Conservation (phyloP, 2,329 filamentous ascomycete species). For the Plectosphaerella plurivora region DNA sequence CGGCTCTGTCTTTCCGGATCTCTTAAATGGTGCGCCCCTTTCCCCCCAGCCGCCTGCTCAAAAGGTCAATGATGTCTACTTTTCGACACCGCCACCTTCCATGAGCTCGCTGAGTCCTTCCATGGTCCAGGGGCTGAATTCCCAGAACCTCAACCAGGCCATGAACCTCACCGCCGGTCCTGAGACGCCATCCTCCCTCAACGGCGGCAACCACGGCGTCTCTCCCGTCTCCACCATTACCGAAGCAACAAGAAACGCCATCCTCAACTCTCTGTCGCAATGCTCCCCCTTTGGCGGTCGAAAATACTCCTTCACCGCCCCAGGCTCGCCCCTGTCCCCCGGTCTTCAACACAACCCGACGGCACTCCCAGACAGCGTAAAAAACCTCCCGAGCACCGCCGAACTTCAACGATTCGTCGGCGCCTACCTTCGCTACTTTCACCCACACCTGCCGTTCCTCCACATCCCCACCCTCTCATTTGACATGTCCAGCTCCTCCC, state of each 20-base stretch:
- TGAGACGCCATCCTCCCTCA: slow-evolving; percentile 69
- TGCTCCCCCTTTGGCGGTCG: slow-evolving; percentile 52
- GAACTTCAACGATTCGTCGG: slow-evolving; percentile 88
- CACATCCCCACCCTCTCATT: slow-evolving; percentile 91
- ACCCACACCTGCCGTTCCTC: slow-evolving; percentile 91
- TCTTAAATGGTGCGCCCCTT: slow-evolving; percentile 65
- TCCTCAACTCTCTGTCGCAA: slow-evolving; percentile 56
- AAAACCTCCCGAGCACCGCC: slow-evolving; percentile 69
- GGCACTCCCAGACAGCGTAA: slow-evolving; percentile 47
- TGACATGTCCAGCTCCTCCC: slow-evolving; percentile 58
- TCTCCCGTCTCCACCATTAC: slow-evolving; percentile 61
- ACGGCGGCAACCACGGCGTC: slow-evolving; percentile 55
- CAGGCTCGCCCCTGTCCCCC: slow-evolving; percentile 50
- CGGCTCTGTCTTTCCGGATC: slow-evolving; percentile 71
- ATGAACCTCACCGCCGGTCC: slow-evolving; percentile 62
- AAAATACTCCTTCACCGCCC: slow-evolving; percentile 59
- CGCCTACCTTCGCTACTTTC: slow-evolving; percentile 87
- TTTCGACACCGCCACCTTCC: slow-evolving; percentile 72
- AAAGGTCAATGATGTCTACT: slow-evolving; percentile 68
- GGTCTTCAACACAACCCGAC: slow-evolving; percentile 42
- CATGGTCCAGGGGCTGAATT: slow-evolving; percentile 60
- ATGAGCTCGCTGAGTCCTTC: slow-evolving; percentile 71
- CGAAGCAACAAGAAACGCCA: slow-evolving; percentile 58
- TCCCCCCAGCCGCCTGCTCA: slow-evolving; percentile 72
- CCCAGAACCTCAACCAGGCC: slow-evolving; percentile 59